Evolutionary conservation across 192 early-diverging fungal species (phyloP), one percentile per base, ranked within the genome.

Genomic region (Coemansia sp.): DNA sequence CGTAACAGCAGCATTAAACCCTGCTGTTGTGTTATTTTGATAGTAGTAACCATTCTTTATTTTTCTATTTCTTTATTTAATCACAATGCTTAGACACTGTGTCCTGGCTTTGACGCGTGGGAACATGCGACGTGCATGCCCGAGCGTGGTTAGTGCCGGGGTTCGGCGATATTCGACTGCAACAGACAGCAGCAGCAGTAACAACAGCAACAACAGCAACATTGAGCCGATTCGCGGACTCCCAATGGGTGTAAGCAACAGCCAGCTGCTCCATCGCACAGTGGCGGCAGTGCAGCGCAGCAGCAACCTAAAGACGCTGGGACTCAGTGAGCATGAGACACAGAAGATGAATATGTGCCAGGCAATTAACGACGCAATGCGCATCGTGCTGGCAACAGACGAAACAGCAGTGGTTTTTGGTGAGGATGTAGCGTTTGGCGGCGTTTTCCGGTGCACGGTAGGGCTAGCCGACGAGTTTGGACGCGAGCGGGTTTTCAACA

Each of bases 391-490:
- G 58, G 87, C 87, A 5, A 92, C 91, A 4, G 95, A 99, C 79
- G 91, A 96, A 8, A 94, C 86, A 8, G 90, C 95, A 4, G 94
- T 96, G 0, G 86, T 98, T 11, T 98, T 98, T 86, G 96, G 96
- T 50, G 95, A 99, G 74, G 97, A 99, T 85, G 95, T 99, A 4
- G 90, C 92, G 6, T 99, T 99, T 80, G 97, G 97, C 62, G 97
- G 97, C 9, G 97, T 99, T 10, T 99, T 99, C 79, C 86, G 97
- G 56, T 94, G 92, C 78, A 95, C 97, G 9, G 88, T 95, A 63
- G 95, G 95, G 7, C 79, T 99, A 37, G 88, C 90, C 1, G 92
- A 95, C 61, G 93, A 92, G 76, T 97, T 93, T 80, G 96, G 96
- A 48, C 79, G 84, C 52, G 92, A 94, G 74, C 89, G 97, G 44